phyloP scores from a whole-genome alignment of 768 basidiomycete genomes.

The Leccinum sublutescens region DNA sequence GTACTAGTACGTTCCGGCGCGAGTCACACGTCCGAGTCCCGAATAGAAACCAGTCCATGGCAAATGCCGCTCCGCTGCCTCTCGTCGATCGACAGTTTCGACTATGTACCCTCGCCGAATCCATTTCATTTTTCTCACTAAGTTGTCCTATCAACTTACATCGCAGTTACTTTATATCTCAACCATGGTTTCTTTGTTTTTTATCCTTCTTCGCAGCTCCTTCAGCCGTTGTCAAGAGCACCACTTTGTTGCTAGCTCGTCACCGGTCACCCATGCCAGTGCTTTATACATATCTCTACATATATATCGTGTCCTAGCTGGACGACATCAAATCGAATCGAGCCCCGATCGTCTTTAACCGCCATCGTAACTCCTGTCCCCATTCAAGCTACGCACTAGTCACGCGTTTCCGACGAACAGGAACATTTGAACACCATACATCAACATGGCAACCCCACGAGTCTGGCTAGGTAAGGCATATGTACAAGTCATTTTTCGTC shows the following conservation, averaged over 20 bases:
- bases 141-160: not conserved
- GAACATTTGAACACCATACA: slow-evolving; percentile 2
- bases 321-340: not conserved
- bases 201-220: not conserved
- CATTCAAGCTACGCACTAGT: not conserved
- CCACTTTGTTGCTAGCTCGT: too few species aligned
- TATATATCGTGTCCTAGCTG: not conserved
- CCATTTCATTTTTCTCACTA: too few species aligned
- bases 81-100: too few species aligned
- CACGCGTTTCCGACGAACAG: not conserved
- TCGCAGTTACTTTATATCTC: not conserved
- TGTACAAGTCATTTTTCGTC: not conserved
- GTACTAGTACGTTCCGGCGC: too few species aligned
- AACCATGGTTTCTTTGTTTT: not conserved
- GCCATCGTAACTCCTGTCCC: too few species aligned
- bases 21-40: too few species aligned
- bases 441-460: slow-evolving; percentile 4
- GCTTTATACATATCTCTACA: not conserved
- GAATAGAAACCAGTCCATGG: too few species aligned
- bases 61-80: too few species aligned
- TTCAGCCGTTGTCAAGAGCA: too few species aligned
- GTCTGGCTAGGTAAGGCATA: slow-evolving; percentile 10
- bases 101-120: too few species aligned
- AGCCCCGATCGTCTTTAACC: too few species aligned
- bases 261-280: not conserved